Base-by-base conservation (phyloP, 139 green algal species). In the Micractinium sp. region DNA sequence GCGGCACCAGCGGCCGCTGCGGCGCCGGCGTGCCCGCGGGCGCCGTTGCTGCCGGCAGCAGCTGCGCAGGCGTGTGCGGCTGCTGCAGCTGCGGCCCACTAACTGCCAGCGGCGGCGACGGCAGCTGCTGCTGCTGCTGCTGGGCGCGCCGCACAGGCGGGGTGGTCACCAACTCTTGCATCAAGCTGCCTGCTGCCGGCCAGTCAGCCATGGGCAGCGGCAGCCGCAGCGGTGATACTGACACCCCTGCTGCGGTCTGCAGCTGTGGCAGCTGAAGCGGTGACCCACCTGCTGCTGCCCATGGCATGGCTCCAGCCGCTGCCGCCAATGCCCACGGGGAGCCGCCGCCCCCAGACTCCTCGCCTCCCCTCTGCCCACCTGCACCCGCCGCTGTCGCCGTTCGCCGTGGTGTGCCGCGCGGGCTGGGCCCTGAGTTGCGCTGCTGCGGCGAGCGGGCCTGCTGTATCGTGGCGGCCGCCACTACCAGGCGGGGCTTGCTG, bases 401-500 rank as follows among this genome's bases (percentile, higher is more conserved):
- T 0, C 53, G n/a, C 71, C 3, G 31, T 38, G 85, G 41, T 19
- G 31, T 87, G 41, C 31, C 61, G 61, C 35, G 74, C 3, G 41
- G 16, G 22, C 39, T 60, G 7, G 15, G 47, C 23, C 7, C 9
- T 14, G 47, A n/a, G 29, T 69, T 29, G 29, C 53, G 71, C 27
- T 3, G 23, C 38, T 41, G 5, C 29, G 78, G 78, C 78, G 33
- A 18, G 2, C 82, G 78, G 3, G 87, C 88, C 56, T 88, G 88
- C 78, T 78, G 71, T 38, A 88, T 79, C 31, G 85, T 81, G 29
- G 15, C 61, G 14, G 89, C 84, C 9, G 22, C 67, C 53, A 90
- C 89, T 22, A 92, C 63, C 39, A 92, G 22, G 38, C 86, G 80
- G 18, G 90, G 90, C 74, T 93, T 91, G 67, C 66, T 87, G 20